Evolutionary conservation across 2,329 filamentous ascomycete genomes (phyloP).

Genomic region (Xylariaceae sp.): DNA sequence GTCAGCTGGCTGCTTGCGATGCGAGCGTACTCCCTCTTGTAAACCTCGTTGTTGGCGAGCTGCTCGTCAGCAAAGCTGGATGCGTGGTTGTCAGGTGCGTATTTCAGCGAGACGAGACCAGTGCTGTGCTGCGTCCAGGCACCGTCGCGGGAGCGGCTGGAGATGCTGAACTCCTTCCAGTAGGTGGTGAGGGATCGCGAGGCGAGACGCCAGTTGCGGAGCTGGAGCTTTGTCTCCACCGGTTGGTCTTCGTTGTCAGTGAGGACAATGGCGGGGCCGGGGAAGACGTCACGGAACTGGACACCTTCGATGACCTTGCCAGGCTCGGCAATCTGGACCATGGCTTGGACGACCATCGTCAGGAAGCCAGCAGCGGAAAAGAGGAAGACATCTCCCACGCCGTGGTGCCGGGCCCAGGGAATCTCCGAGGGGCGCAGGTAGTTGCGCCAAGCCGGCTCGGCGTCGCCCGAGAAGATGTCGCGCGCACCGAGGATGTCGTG

Average conservation of each 20-base stretch:
- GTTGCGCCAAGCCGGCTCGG: constrained; percentile 32
- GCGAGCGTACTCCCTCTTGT: constrained; percentile 23
- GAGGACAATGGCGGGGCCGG: constrained; percentile 21
- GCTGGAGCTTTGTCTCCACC: constrained; percentile 25
- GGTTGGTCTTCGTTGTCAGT: constrained; percentile 24
- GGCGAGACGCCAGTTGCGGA: constrained; percentile 26
- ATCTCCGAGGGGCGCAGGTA: constrained; percentile 32
- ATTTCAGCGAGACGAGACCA: constrained; percentile 25
- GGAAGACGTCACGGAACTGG: constrained; percentile 29
- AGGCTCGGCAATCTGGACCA: constrained; percentile 25
- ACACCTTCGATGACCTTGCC: constrained; percentile 25
- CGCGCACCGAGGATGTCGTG: constrained; percentile 37
- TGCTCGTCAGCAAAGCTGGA: constrained; percentile 23
- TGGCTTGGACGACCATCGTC: constrained; percentile 33
- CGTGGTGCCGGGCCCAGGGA: constrained; percentile 45
- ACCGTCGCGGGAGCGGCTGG: constrained; percentile 24
- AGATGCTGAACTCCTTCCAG: constrained; percentile 26
- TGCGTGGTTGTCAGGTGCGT: constrained; percentile 20
- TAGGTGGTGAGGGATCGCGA: constrained; percentile 26
- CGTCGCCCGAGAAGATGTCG: constrained; percentile 26
- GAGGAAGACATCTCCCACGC: constrained; percentile 42
- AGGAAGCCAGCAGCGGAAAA: constrained; percentile 40
- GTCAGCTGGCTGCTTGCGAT: constrained; percentile 14
- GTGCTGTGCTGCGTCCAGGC: constrained; percentile 27
- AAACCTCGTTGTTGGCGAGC: constrained; percentile 18